These are phyloP conservation scores for Chlamydomonas asymmetrica DNA, from an alignment of 139 green algal species.

Conservation along the genomic window DNA sequence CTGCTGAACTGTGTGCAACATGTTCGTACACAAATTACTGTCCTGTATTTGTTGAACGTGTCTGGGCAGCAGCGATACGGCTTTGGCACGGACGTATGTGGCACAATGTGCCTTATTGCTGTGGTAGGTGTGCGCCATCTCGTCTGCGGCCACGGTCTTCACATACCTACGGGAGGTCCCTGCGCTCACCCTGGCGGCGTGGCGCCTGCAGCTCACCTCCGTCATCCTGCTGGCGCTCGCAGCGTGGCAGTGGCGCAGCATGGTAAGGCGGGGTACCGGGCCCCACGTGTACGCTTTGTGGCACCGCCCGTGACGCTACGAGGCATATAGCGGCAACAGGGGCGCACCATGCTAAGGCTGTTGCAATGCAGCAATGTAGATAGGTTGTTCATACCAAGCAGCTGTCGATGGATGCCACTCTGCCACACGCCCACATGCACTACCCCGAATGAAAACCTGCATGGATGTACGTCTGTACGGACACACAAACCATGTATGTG, in stretches of 20 bases:
- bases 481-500: too few relatives aligned
- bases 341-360: background rate
- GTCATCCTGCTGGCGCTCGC: slow-evolving; percentile 49
- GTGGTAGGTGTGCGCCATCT: slow-evolving; percentile 55
- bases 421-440: too few relatives aligned
- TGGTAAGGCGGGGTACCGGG: slow-evolving; percentile 32
- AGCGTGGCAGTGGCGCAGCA: slow-evolving; percentile 44
- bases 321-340: too few relatives aligned
- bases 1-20: background rate
- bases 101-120: too few relatives aligned
- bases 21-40: background rate
- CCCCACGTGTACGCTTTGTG: too few relatives aligned
- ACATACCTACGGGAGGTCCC: slow-evolving; percentile 48
- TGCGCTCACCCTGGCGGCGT: slow-evolving; percentile 67
- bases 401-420: too few relatives aligned
- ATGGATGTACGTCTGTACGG: too few relatives aligned
- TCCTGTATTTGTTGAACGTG: background rate
- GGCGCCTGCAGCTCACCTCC: slow-evolving; percentile 69
- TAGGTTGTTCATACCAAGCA: background rate
- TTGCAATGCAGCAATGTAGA: background rate
- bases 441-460: background rate
- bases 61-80: background rate
- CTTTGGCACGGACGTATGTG: background rate
- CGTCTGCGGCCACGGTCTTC: slow-evolving; percentile 66
- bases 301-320: too few relatives aligned